Evolutionary conservation across 768 basidiomycete species (phyloP).

Genomic region (Leucocoprinus birnbaumii): DNA sequence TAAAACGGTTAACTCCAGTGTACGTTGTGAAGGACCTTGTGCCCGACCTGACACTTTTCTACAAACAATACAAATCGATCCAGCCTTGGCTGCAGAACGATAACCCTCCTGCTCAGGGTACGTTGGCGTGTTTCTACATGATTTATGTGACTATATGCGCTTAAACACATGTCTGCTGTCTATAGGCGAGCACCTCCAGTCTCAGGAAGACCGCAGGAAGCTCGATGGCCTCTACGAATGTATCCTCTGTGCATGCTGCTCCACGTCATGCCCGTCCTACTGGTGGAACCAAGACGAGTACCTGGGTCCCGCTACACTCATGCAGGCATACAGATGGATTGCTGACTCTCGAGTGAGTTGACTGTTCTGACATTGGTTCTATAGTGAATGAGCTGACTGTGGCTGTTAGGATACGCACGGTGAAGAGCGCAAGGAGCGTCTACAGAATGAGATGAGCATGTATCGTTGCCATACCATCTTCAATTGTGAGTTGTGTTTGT

Average conservation of each 20-base stretch:
- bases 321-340: constrained; percentile 98
- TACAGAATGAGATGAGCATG: constrained; percentile 95
- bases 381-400: not conserved
- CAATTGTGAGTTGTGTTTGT: constrained; percentile 62
- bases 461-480: constrained; percentile 99
- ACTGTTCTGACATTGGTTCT: not conserved
- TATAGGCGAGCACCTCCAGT: constrained; percentile 81
- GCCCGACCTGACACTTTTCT: constrained; percentile 86
- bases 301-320: constrained; percentile 93
- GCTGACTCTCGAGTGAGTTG: constrained; percentile 84
- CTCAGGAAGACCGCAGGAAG: constrained; percentile 88
- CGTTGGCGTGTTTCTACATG: constrained; percentile 9
- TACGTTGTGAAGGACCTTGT: constrained; percentile 99
- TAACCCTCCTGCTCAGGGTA: constrained; percentile 73
- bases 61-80: constrained; percentile 99
- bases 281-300: constrained; percentile 99
- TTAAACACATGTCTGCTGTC: not conserved
- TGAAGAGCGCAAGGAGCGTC: constrained; percentile 80
- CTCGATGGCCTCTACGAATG: constrained; percentile 98
- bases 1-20: constrained; percentile 49
- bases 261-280: constrained; percentile 95
- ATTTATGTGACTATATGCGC: not conserved
- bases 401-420: constrained; percentile 65
- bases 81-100: constrained; percentile 95
- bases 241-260: constrained; percentile 96